Percentiles rank a stretch among this genome's conserved stretches.
Conservation (phyloP, 306 rosid genomes). For the Luffa acutangula region DNA sequence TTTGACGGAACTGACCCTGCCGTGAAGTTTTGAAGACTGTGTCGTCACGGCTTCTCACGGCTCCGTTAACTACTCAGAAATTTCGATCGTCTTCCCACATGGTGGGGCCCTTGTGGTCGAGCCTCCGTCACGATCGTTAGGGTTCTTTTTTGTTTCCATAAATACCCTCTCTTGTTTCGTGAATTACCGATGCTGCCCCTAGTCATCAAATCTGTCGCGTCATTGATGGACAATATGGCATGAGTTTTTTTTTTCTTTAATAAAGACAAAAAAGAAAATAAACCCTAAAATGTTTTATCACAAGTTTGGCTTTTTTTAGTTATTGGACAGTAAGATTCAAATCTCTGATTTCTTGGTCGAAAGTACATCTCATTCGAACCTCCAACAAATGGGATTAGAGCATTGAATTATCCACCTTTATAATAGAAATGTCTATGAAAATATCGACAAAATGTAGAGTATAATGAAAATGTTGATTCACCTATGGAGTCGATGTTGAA, state of each 20-base stretch:
- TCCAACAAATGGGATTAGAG: no score
- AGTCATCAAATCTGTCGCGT: neutral
- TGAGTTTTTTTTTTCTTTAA: neutral
- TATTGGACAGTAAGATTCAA: no score
- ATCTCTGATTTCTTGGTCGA: no score
- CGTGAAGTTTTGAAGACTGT: constrained; percentile 29
- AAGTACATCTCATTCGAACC: no score
- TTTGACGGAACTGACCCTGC: constrained; percentile 50
- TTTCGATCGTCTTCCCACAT: neutral
- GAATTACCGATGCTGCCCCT: neutral
- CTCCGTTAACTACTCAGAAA: constrained; percentile 58
- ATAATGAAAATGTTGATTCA: no score
- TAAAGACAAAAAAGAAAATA: no score
- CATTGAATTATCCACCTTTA: no score
- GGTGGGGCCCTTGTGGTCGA: neutral
- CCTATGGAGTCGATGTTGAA: no score
- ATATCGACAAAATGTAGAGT: no score
- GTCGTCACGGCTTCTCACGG: constrained; percentile 63
- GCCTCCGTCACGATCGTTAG: constrained; percentile 3
- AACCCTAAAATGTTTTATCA: no score
- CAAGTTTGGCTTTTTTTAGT: no score
- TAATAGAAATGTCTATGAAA: no score
- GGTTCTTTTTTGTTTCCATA: neutral
- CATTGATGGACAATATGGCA: neutral
- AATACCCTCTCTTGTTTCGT: neutral